Evolutionary conservation across 495 filamentous ascomycete genomes (phyloP), one percentile per base, ranked within the genome.

Genomic region (Xylaria scruposa): DNA sequence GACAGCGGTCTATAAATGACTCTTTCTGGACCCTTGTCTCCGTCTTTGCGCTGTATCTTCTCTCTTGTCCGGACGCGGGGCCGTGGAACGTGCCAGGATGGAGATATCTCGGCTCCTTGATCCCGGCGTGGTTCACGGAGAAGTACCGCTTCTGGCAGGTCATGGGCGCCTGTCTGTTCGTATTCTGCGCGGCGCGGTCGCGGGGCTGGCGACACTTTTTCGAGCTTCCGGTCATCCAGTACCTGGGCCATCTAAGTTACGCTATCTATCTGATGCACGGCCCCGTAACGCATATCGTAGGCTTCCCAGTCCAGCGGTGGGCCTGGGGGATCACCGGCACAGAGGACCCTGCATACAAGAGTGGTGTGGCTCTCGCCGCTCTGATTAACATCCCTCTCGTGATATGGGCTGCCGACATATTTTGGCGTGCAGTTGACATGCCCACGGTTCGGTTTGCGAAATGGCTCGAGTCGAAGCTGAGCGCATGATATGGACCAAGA

Each of bases 231-330:
- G 21, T 70, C 6, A 77, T 81, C 15, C 83, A 86, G 72, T 88
- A 88, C 74, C 75, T 88, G 10, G 86, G 85, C 56, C 80, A 78
- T 66, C 86, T 87, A 58, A 85, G 82, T 65, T 88, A 85, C 70
- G 81, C 84, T 40, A 72, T 88, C 12, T 88, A 88, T 70, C 79
- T 88, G 24, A 80, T 87, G 77, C 86, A 88, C 73, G 86, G 86
- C 0, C 86, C 86, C 17, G 80, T 86, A 0, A 70, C 81, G 66
- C 84, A 88, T 64, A 81, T 81, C 5, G 26, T 83, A 3, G 84
- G 84, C 5, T 86, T 82, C 67, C 67, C 75, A 4, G 72, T 85
- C 6, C 76, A 83, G 74, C 70, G 73, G 10, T 72, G 75, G 67
- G 79, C 73, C 29, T 83, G 80, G 79, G 68, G 70, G 0, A 17